These are phyloP conservation scores for Sutorius australiensis DNA, from an alignment of 768 basidiomycete species.

Conservation along the genomic window DNA sequence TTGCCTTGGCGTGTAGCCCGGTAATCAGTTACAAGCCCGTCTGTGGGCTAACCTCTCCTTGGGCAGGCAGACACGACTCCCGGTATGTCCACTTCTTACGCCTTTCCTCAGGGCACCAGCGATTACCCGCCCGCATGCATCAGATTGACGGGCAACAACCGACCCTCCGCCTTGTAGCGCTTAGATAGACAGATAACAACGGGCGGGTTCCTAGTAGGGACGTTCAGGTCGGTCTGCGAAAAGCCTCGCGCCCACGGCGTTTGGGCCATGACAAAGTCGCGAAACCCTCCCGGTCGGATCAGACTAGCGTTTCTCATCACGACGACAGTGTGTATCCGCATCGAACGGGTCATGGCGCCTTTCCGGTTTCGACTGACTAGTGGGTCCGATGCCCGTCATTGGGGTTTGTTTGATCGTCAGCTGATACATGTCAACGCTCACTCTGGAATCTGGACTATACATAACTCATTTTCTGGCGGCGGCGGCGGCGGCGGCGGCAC, in stretches of 20 bases:
- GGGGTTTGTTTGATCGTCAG: neutral
- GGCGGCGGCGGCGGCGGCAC: neutral
- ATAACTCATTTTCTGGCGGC: neutral
- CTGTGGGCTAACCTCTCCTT: neutral
- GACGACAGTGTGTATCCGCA: neutral
- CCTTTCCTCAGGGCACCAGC: neutral
- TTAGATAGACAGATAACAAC: neutral
- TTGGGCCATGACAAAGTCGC: neutral
- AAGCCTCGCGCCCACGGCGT: neutral
- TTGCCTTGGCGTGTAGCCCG: neutral
- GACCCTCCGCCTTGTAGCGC: neutral
- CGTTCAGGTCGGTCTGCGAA: neutral
- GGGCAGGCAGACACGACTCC: neutral
- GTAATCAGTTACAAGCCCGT: neutral
- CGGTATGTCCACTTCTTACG: neutral
- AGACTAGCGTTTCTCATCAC: neutral
- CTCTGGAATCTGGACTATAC: neutral
- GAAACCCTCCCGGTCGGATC: neutral
- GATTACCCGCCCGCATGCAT: neutral
- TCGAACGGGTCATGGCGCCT: neutral
- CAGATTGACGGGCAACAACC: neutral
- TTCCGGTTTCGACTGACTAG: neutral
- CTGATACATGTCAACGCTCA: neutral
- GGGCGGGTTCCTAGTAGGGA: neutral
- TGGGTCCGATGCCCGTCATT: neutral